Percentiles rank a stretch among this genome's conserved stretches.
These are phyloP conservation scores for Neocallimastix lanati DNA, from an alignment of 192 early-diverging fungal genomes.

Conservation along the genomic window DNA sequence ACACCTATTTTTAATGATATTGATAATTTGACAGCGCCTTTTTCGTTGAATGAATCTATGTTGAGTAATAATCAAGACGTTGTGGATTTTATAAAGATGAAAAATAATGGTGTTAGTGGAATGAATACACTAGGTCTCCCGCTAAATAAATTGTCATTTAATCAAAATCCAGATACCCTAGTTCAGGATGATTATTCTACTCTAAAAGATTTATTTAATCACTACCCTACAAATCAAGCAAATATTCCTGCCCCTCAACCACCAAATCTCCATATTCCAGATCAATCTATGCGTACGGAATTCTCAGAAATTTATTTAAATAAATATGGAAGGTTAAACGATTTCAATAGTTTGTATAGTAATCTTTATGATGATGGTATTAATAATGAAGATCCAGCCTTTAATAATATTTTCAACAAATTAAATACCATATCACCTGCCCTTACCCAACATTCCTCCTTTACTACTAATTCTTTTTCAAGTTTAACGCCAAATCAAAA, in stretches of 20 bases:
- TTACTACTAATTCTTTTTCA: background rate
- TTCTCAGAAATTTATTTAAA: background rate
- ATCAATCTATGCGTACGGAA: background rate
- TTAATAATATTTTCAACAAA: background rate
- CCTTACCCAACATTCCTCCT: background rate
- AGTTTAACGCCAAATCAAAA: background rate
- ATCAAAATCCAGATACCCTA: background rate
- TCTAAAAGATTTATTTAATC: background rate
- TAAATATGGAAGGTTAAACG: background rate
- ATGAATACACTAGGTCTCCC: background rate
- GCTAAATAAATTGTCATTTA: background rate
- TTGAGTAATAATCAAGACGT: background rate
- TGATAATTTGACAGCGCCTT: background rate
- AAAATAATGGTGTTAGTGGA: background rate
- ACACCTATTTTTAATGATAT: too few species aligned
- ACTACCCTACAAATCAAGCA: background rate
- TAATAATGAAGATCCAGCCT: background rate
- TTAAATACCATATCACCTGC: background rate
- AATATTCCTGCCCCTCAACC: background rate
- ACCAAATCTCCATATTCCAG: background rate
- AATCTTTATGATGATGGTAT: background rate
- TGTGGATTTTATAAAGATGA: background rate
- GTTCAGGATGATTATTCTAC: background rate
- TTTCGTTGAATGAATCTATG: background rate
- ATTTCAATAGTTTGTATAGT: background rate